Evolutionary conservation across 495 filamentous ascomycete species (phyloP).

Genomic region (Usnea hakonensis): DNA sequence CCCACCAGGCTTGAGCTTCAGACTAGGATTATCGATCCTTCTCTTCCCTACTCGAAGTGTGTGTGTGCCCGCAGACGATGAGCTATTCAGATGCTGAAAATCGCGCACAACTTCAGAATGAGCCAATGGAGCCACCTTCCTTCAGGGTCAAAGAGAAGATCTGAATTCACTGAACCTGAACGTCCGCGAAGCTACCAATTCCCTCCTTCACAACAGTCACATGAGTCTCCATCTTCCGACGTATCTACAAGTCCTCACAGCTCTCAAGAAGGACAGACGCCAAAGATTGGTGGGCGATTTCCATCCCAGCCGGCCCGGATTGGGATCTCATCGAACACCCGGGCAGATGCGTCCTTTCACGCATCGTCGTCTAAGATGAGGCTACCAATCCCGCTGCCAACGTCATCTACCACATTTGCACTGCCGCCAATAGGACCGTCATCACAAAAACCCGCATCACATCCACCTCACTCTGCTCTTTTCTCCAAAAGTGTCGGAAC

Average conservation of each 20-base stretch:
- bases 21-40: not conserved
- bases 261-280: constrained; percentile 5
- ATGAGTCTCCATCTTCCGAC: not conserved
- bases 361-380: not conserved
- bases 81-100: not conserved
- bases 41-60: not conserved
- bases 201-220: not conserved
- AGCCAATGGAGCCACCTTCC: constrained; percentile 21
- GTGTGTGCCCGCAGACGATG: not conserved
- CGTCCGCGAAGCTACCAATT: not conserved
- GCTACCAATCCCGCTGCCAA: not conserved
- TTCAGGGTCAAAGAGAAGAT: constrained; percentile 9
- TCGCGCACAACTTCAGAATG: constrained; percentile 16
- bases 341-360: not conserved
- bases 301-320: not conserved
- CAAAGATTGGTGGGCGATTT: not conserved
- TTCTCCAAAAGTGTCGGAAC: not conserved
- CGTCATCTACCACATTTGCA: not conserved
- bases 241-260: constrained; percentile 7
- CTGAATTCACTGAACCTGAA: not conserved
- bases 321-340: not conserved
- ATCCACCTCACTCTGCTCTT: constrained; percentile 1
- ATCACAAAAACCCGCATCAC: not conserved
- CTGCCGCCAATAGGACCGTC: constrained; percentile 7
- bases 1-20: not conserved